Conservation (phyloP, 2,329 filamentous ascomycete species). For the Botrytis fabae region DNA sequence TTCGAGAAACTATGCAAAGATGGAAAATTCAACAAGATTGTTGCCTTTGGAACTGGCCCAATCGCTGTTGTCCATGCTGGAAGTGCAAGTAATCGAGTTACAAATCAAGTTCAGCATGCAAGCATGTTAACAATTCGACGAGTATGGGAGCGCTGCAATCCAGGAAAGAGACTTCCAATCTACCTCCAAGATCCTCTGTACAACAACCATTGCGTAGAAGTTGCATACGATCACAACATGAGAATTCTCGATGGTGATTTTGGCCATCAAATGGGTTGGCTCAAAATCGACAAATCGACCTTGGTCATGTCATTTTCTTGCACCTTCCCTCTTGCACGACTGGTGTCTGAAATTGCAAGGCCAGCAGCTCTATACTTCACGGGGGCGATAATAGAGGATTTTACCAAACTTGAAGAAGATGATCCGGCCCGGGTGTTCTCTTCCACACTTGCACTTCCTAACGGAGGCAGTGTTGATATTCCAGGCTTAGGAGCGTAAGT, state of each 20-base stretch:
- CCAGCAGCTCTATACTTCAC: no score
- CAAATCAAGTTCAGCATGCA: background rate
- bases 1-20: background rate
- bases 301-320: background rate
- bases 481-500: background rate
- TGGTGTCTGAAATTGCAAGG: background rate
- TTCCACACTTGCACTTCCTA: background rate
- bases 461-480: background rate
- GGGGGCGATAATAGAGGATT: rapidly evolving
- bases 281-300: background rate
- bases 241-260: background rate
- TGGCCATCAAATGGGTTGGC: background rate
- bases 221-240: background rate
- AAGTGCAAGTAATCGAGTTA: no score
- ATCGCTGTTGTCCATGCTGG: no score
- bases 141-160: background rate
- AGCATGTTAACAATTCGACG: background rate
- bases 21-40: background rate
- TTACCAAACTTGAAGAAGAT: no score
- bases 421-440: background rate
- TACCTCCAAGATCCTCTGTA: background rate
- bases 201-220: background rate
- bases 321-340: no score
- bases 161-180: background rate
- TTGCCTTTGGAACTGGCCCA: background rate